phyloP scores from a whole-genome alignment of 1,284 basidiomycete genomes.

The Taiwanofungus camphoratus region DNA sequence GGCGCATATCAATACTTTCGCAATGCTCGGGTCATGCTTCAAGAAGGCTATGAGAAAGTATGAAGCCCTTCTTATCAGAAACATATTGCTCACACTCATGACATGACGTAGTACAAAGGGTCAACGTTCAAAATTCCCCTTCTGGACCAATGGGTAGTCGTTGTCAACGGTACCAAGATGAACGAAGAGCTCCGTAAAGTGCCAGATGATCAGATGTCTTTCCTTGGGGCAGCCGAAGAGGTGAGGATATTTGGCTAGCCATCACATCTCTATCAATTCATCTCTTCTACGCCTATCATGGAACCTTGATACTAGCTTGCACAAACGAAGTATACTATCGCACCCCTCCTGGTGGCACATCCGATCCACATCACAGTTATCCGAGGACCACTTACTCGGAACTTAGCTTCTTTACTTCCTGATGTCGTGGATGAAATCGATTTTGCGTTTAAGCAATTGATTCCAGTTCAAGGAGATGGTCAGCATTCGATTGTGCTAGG shows the following conservation, averaged over 20 bases:
- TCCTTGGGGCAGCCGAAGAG: constrained; percentile 21
- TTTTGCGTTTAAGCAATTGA: constrained; percentile 9
- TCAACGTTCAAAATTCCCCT: constrained; percentile 30
- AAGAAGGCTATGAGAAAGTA: constrained; percentile 34
- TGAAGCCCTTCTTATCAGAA: constrained; percentile 1
- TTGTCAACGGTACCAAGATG: constrained; percentile 19
- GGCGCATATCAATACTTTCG: constrained; percentile 25
- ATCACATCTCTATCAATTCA: neutral
- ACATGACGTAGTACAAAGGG: constrained; percentile 8
- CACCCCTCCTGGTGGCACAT: constrained; percentile 17
- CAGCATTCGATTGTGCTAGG: constrained; percentile 17
- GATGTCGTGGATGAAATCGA: constrained; percentile 17
- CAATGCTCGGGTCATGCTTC: constrained; percentile 28
- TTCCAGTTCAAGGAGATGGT: constrained; percentile 8
- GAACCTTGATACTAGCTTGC: constrained; percentile 18
- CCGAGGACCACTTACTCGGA: constrained; percentile 20
- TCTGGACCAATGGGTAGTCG: constrained; percentile 27
- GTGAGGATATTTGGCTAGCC: constrained; percentile 17
- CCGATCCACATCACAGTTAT: constrained; percentile 24
- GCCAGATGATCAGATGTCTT: constrained; percentile 27
- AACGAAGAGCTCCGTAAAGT: constrained; percentile 26
- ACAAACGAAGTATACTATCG: constrained; percentile 21
- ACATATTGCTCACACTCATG: neutral
- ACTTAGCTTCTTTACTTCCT: constrained; percentile 12
- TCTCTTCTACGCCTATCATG: neutral